These are phyloP conservation scores for Cladorrhinum sp. DNA, from an alignment of 2,329 filamentous ascomycete genomes.

Conservation along the genomic window DNA sequence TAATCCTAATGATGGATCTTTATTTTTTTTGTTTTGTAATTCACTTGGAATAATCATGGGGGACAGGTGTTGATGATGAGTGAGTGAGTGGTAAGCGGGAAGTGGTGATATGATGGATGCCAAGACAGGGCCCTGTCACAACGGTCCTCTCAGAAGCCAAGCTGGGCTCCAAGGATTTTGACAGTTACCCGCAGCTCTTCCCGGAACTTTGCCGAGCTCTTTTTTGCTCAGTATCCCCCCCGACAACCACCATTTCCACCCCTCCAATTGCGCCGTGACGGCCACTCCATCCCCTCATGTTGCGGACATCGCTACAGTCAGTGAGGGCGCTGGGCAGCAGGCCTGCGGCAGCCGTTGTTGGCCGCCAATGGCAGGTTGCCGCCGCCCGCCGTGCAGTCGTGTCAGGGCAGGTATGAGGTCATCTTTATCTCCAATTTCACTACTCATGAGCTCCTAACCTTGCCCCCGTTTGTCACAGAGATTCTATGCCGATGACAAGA, in stretches of 20 bases:
- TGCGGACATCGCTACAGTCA: slow-evolving; percentile 67
- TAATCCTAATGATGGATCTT: slow-evolving; percentile 22
- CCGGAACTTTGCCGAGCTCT: slow-evolving; percentile 25
- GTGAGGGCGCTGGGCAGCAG: slow-evolving; percentile 57
- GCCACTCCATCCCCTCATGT: slow-evolving; percentile 58
- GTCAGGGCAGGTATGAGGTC: slow-evolving; percentile 40
- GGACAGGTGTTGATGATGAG: not conserved
- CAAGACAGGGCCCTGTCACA: slow-evolving; percentile 9
- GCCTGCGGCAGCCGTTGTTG: slow-evolving; percentile 50
- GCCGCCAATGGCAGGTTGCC: slow-evolving; percentile 57
- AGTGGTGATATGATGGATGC: not conserved
- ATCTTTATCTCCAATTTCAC: slow-evolving; percentile 23
- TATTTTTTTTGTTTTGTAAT: not conserved
- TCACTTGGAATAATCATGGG: too few species aligned
- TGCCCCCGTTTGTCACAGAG: slow-evolving; percentile 43
- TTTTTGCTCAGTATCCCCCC: slow-evolving; percentile 31
- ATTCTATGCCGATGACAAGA: slow-evolving; percentile 55
- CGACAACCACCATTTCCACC: slow-evolving; percentile 29
- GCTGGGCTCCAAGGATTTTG: slow-evolving; percentile 7
- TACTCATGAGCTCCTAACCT: slow-evolving; percentile 20
- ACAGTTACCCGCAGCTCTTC: slow-evolving; percentile 12
- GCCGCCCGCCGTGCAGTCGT: slow-evolving; percentile 38
- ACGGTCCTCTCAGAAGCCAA: slow-evolving; percentile 3
- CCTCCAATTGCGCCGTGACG: slow-evolving; percentile 34
- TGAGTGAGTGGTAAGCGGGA: not conserved